Evolutionary conservation across 305 asterid species (phyloP), one percentile per base, ranked within the genome.

Genomic region (Euphrasia arctica): DNA sequence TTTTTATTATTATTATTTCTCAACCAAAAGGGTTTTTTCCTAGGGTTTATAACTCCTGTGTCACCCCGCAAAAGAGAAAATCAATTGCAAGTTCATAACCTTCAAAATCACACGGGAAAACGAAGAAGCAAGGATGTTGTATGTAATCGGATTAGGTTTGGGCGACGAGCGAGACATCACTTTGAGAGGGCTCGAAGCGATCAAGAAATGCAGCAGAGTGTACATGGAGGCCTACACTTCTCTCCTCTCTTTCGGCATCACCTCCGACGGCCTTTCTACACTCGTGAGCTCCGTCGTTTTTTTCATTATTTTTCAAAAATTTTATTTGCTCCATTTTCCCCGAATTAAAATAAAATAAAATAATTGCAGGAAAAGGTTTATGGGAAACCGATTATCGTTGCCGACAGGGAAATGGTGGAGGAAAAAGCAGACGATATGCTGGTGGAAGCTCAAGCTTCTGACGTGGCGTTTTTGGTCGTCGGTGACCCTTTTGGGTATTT

Each of bases 221-320:
- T 92, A 78, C 65, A 89, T 89, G 61, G 98, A 92, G 76, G 98
- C 96, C 13, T 92, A 92, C 79, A 91, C 95, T 73, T 91, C 98
- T 63, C 91, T 88, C 41, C 96, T 91, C 67, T 87, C 98, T 66
- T 91, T 91, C 34, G 98, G 98, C 15, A 77, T 89, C 69, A 75
- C 95, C 18, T 60, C 83, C 25, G 65, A 83, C 49, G 98, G 97
- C 69, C 88, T 87, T 62, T 82, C 96, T 56, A 76, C 78, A 55
- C 72, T 92, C 72, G 96, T 88, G 70, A 11, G 74, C 58, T 14
- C 6, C 32, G 15, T 63, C 3, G 9, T 9, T 4, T 47, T 41
- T 1, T 55, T 15, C 0, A 1, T n/a, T n/a, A n/a, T n/a, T n/a
- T n/a, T n/a, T n/a, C n/a, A n/a, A n/a, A n/a, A n/a, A n/a, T n/a